Percentiles rank a stretch among this genome's conserved stretches.
Evolutionary conservation across 2,329 filamentous ascomycete species (phyloP).

Genomic region (Rutstroemia sp.): DNA sequence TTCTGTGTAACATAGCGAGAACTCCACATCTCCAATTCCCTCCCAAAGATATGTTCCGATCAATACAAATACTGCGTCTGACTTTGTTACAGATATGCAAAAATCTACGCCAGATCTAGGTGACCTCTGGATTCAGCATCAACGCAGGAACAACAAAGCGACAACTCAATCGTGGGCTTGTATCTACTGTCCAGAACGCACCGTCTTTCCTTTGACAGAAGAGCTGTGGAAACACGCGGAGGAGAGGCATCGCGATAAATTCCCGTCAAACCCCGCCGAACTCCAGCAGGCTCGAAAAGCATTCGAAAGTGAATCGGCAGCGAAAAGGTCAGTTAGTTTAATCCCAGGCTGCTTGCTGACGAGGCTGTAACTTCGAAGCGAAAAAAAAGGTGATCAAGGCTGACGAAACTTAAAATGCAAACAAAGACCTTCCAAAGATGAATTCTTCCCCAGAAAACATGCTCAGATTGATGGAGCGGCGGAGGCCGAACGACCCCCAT

Average conservation of each 20-base stretch:
- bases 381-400: slow-evolving; percentile 2
- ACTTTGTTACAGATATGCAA: slow-evolving; percentile 1
- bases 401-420: slow-evolving; percentile 7
- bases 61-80: neutral
- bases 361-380: neutral
- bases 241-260: slow-evolving; percentile 11
- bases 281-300: slow-evolving; percentile 5
- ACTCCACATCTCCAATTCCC: too few relatives aligned
- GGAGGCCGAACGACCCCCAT: slow-evolving; percentile 11
- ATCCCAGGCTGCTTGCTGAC: neutral
- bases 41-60: too few relatives aligned
- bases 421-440: slow-evolving; percentile 15
- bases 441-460: slow-evolving; percentile 9
- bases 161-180: slow-evolving; percentile 19
- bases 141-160: slow-evolving; percentile 13
- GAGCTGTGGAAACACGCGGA: slow-evolving; percentile 19
- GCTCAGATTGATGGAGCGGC: slow-evolving; percentile 2
- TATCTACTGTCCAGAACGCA: slow-evolving; percentile 12
- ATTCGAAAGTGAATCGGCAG: slow-evolving; percentile 11
- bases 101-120: slow-evolving; percentile 1
- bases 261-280: slow-evolving; percentile 13
- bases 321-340: slow-evolving; percentile 12
- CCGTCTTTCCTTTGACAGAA: slow-evolving; percentile 11
- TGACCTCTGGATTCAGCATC: slow-evolving; percentile 19
- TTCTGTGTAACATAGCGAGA: too few relatives aligned